Percentiles rank a stretch among this genome's conserved stretches.
These are phyloP conservation scores for Blastomyces parvus DNA, from an alignment of 2,329 filamentous ascomycete genomes.

Conservation along the genomic window DNA sequence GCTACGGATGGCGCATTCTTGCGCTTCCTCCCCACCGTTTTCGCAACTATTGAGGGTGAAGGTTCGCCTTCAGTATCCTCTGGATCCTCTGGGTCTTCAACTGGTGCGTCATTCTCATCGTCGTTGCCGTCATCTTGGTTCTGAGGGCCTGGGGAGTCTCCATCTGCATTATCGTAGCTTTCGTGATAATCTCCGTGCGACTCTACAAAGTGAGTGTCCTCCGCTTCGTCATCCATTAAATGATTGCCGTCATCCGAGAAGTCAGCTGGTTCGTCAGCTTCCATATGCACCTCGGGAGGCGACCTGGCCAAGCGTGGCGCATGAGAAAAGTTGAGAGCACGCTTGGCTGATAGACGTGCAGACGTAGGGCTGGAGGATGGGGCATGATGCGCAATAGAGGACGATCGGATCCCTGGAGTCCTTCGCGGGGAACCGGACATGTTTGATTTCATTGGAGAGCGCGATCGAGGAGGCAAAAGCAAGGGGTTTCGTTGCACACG, in stretches of 20 bases:
- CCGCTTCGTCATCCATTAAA: slow-evolving; percentile 26
- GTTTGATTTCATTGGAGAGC: slow-evolving; percentile 39
- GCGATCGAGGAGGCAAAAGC: slow-evolving; percentile 33
- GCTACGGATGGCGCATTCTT: slow-evolving; percentile 10
- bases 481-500: slow-evolving; percentile 28
- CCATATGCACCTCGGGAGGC: slow-evolving; percentile 19
- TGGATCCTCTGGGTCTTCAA: background rate
- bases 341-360: slow-evolving; percentile 20
- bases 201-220: slow-evolving; percentile 23
- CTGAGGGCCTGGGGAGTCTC: slow-evolving; percentile 14
- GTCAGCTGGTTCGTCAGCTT: slow-evolving; percentile 20
- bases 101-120: slow-evolving; percentile 8
- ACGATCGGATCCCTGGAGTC: slow-evolving; percentile 35
- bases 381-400: slow-evolving; percentile 29
- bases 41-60: slow-evolving; percentile 11
- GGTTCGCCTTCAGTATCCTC: slow-evolving; percentile 13
- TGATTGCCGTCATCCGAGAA: slow-evolving; percentile 31
- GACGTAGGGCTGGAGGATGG: slow-evolving; percentile 33
- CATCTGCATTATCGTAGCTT: slow-evolving; percentile 18
- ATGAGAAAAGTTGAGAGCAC: slow-evolving; percentile 17
- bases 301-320: slow-evolving; percentile 23
- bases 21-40: slow-evolving; percentile 13
- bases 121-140: slow-evolving; percentile 14
- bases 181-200: slow-evolving; percentile 22
- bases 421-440: slow-evolving; percentile 36